phyloP scores from a whole-genome alignment of 352 stramenopile species.

The Phytophthora pini region DNA sequence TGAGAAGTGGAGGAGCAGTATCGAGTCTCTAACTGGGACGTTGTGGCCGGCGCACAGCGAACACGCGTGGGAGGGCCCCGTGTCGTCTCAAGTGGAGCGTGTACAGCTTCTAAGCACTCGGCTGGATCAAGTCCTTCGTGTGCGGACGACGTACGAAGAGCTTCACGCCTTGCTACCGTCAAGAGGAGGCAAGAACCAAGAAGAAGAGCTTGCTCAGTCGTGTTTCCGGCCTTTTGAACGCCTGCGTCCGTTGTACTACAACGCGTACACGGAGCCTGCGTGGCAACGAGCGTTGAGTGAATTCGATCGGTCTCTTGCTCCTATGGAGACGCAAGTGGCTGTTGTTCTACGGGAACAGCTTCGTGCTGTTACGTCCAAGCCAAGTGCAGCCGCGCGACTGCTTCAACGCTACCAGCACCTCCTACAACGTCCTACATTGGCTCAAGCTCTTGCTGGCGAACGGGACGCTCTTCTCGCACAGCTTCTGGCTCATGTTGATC shows the following conservation, averaged over 20 bases:
- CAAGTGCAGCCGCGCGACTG: constrained; percentile 75
- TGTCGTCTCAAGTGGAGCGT: constrained; percentile 32
- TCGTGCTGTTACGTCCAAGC: constrained; percentile 58
- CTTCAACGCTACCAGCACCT: constrained; percentile 89
- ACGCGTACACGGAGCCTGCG: constrained; percentile 88
- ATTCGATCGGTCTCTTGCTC: constrained; percentile 84
- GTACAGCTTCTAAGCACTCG: constrained; percentile 62
- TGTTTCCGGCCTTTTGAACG: constrained; percentile 77
- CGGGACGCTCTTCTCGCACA: constrained; percentile 90
- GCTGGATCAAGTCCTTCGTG: constrained; percentile 80
- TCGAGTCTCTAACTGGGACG: constrained; percentile 80
- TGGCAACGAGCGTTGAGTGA: constrained; percentile 78
- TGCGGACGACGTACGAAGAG: constrained; percentile 91
- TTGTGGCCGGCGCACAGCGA: constrained; percentile 85
- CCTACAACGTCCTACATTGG: constrained; percentile 79
- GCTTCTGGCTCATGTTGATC: constrained; percentile 84
- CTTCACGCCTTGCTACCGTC: constrained; percentile 72
- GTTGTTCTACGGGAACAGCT: constrained; percentile 83
- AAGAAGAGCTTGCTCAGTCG: constrained; percentile 45
- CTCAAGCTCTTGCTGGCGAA: constrained; percentile 78
- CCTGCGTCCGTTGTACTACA: constrained; percentile 88
- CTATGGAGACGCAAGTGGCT: constrained; percentile 86
- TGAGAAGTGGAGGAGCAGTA: constrained; percentile 78
- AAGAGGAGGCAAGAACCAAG: constrained; percentile 35
- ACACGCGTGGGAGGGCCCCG: constrained; percentile 71